Evolutionary conservation across 2,329 filamentous ascomycete species (phyloP), one percentile per base, ranked within the genome.

Genomic region (Tolypocladium capitatum): DNA sequence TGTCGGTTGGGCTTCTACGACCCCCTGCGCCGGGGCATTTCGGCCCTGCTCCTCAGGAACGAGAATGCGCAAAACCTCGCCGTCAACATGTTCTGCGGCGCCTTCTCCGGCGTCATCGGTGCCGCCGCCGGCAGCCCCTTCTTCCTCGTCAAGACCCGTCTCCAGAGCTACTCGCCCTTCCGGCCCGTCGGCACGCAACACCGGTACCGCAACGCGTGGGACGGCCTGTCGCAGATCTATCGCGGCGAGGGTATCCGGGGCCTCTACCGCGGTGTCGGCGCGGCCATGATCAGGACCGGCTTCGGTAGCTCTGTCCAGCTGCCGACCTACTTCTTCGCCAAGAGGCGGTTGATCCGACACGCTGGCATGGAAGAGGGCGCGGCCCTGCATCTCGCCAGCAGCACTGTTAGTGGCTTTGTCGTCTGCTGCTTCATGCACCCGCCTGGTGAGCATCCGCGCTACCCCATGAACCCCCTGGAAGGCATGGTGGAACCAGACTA

Each of bases 351-450:
- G 56, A 77, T 87, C 50, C 82, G 77, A 59, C 89, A 96, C 62
- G 68, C 91, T 47, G 88, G 83, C 42, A 89, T 97, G 84, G 73
- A 92, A 60, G 92, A 98, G 62, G 91, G 92, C 2, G 86, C 88
- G 34, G 83, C 85, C 41, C 70, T 98, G 59, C 92, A 98, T 65
- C 72, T 98, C 55, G 77, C 87, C 34, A 94, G 88, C 65, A 95
- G 89, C 58, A 83, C 91, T 5, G 82, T 80, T 34, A 95, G 88
- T 59, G 92, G 92, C 1, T 95, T 98, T 60, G 92, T 95, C 13
- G 92, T 98, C 18, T 98, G 92, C 71, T 87, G 86, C 57, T 83
- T 97, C 53, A 98, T 98, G 92, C 92, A 98, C 61, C 92, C 92
- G 47, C 92, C 92, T 60, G 85, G 84, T 88, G 68, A 63, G 76